Percentiles rank a stretch among this genome's conserved stretches.
These are phyloP conservation scores for Calonectria naviculata DNA, from an alignment of 2,329 filamentous ascomycete genomes.

Conservation along the genomic window DNA sequence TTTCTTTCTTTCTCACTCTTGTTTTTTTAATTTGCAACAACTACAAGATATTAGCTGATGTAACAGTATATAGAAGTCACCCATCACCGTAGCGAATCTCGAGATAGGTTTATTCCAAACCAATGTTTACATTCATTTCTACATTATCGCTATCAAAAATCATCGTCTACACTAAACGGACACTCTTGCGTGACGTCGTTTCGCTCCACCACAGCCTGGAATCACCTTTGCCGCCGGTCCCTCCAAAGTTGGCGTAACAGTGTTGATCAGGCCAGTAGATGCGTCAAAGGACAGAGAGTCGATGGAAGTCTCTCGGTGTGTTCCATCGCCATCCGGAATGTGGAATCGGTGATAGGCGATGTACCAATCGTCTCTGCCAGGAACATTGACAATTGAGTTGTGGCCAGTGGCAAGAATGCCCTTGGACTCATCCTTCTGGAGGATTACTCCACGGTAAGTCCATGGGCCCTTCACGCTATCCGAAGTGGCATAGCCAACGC, in stretches of 20 bases:
- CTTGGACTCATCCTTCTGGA: conserved; percentile 52
- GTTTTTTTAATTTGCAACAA: too few species aligned
- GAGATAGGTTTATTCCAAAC: too few species aligned
- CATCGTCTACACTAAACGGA: neutral
- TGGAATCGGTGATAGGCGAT: conserved; percentile 61
- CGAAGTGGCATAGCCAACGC: conserved; percentile 58
- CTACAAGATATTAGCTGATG: too few species aligned
- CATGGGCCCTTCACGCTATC: conserved; percentile 52
- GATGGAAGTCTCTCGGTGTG: conserved; percentile 54
- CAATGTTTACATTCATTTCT: too few species aligned
- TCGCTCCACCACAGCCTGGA: conserved; percentile 10
- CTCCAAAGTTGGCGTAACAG: conserved; percentile 43
- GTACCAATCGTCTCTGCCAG: conserved; percentile 60
- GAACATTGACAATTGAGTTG: conserved; percentile 57
- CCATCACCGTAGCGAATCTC: too few species aligned
- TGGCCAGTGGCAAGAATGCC: conserved; percentile 60
- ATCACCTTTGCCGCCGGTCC: conserved; percentile 11
- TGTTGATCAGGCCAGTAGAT: conserved; percentile 50
- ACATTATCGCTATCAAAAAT: neutral
- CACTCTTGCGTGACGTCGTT: neutral
- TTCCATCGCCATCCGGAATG: conserved; percentile 58
- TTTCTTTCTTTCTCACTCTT: too few species aligned
- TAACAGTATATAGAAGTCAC: too few species aligned
- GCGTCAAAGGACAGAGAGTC: conserved; percentile 52
- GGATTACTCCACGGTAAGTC: conserved; percentile 56